Evolutionary conservation across 1,284 basidiomycete species (phyloP), one percentile per base, ranked within the genome.

Genomic region (Melanopsichium pennsylvanicum): DNA sequence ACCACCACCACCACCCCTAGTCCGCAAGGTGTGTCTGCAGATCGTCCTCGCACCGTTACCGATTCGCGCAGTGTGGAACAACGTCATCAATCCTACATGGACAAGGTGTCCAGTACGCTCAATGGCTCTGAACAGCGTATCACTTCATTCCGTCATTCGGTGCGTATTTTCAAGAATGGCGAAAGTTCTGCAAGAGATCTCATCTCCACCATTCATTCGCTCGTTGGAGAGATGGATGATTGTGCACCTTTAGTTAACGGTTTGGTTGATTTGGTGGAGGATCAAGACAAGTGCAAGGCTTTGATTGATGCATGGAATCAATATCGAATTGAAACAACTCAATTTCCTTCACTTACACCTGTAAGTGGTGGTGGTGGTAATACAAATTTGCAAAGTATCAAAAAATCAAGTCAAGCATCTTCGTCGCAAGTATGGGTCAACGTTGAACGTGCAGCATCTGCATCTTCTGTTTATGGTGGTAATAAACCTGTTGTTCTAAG

Each of bases 111-210:
- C 32, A 83, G 85, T 4, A 81, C 92, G 7, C 87, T 91, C 3
- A 82, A 86, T 7, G 62, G 48, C n/a, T 88, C 91, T 0, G 84
- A 85, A 10, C 87, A 84, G 21, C 93, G 91, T 6, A 83, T 90
- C 3, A 85, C 89, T 1, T 89, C 90, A 0, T 89, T 94, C 72
- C 88, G 89, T 67, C 86, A 89, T 15, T 89, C 93, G 0, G 87
- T 93, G 25, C 87, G 91, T 12, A 87, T 89, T 23, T 97, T 89
- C 82, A 86, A 88, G 35, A 83, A 86, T 6, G 88, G 88, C 46
- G 94, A 98, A 80, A 88, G 88, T 13, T 87, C 86, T 19, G 90
- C 92, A 0, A 84, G 88, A 11, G 93, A 96, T 81, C 84, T 97
- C 72, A 88, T 97, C 40, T 89, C 89, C 35, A 95, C 91, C 0